Evolutionary conservation across 495 filamentous ascomycete genomes (phyloP), one percentile per base, ranked within the genome.

Genomic region (Parathielavia hyrcaniae): DNA sequence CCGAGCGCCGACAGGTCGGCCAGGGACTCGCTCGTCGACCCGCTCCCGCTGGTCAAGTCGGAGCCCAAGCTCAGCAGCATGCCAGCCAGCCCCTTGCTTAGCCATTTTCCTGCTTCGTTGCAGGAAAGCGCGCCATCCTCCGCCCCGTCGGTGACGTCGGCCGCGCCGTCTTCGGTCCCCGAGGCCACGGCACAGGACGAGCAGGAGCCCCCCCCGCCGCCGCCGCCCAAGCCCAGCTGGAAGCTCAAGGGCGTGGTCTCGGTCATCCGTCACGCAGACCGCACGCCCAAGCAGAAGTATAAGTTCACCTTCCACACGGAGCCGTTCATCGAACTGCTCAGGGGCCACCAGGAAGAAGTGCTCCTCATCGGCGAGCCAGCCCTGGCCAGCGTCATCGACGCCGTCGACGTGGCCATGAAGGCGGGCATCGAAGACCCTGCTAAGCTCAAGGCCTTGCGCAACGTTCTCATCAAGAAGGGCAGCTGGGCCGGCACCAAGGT

Each of bases 231-330:
- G 65, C 91, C 96, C 62, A 86, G 91, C 32, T 98, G 93, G 93
- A 96, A 95, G 69, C 73, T 98, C 59, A 98, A 97, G 70, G 93
- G 93, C n/a, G 90, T 97, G 78, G 93, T 98, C 8, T 90, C 92
- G 19, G 95, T 97, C 12, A 86, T 98, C 50, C 82, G 93, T 23
- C 93, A 98, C 69, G 93, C 95, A 4, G 93, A 98, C 73, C 86
- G 93, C 40, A 98, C 93, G 12, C 93, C 93, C 7, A 98, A 98
- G 70, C 93, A 98, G 64, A 98, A 98, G 66, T 96, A 95, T 76
- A 98, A 98, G 66, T 97, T 97, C 68, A 98, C 93, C 0, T 98
- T 98, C 65, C 95, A 97, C 70, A 95, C 88, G 9, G 88, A 91
- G 61, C 95, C 95, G 6, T 98, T 98, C 67, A 89, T 97, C 48